These are phyloP conservation scores for Claviceps humidiphila DNA, from an alignment of 2,329 filamentous ascomycete genomes.

Conservation along the genomic window DNA sequence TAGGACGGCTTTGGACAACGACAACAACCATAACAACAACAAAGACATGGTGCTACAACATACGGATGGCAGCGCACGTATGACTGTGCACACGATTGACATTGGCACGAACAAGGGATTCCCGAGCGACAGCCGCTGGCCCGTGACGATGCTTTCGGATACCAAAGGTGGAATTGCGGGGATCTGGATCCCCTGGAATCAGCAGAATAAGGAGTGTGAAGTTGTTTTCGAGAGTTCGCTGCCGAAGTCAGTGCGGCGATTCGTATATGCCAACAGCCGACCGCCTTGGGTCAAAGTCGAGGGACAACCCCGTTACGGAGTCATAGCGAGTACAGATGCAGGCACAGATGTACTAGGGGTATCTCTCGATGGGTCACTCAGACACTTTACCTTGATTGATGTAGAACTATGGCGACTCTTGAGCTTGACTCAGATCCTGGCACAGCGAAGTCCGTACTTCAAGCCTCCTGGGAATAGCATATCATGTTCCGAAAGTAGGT, in stretches of 20 bases:
- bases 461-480: slow-evolving; percentile 22
- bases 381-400: slow-evolving; percentile 54
- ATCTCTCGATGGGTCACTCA: slow-evolving; percentile 55
- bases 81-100: slow-evolving; percentile 32
- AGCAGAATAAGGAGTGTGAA: slow-evolving; percentile 26
- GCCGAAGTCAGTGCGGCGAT: slow-evolving; percentile 41
- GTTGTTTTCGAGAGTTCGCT: slow-evolving; percentile 43
- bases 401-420: slow-evolving; percentile 54
- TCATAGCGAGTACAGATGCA: slow-evolving; percentile 28
- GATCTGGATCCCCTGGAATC: slow-evolving; percentile 34
- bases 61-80: slow-evolving; percentile 31
- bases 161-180: slow-evolving; percentile 33
- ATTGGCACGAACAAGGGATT: slow-evolving; percentile 20
- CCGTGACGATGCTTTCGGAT: slow-evolving; percentile 35
- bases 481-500: slow-evolving; percentile 6
- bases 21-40: no score
- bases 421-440: slow-evolving; percentile 59
- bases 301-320: slow-evolving; percentile 25
- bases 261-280: slow-evolving; percentile 39
- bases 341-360: slow-evolving; percentile 47
- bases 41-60: slow-evolving; percentile 27
- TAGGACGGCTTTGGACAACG: slow-evolving; percentile 20
- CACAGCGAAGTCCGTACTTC: slow-evolving; percentile 30
- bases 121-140: slow-evolving; percentile 17
- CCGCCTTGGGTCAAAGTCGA: slow-evolving; percentile 33